Evolutionary conservation across 2,329 filamentous ascomycete genomes (phyloP).

Genomic region (Penicillium concentricum): DNA sequence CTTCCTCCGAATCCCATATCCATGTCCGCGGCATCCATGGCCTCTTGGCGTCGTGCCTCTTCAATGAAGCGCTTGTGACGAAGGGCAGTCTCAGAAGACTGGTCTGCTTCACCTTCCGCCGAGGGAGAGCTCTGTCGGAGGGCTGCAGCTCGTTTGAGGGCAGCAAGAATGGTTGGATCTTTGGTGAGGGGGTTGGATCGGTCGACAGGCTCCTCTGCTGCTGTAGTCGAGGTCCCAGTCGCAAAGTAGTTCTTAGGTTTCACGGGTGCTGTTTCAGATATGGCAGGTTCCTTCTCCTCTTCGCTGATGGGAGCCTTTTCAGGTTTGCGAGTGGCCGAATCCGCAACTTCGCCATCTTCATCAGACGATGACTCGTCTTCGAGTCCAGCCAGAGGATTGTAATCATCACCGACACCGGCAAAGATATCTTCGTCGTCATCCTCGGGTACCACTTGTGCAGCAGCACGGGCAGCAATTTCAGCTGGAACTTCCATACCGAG

Average conservation of each 20-base stretch:
- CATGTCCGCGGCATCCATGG: constrained; percentile 84
- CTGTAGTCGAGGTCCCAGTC: constrained; percentile 24
- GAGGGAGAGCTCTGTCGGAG: constrained; percentile 51
- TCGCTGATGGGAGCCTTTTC: constrained; percentile 8
- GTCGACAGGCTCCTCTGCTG: constrained; percentile 50
- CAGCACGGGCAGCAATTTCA: constrained; percentile 38
- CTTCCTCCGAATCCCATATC: constrained; percentile 93
- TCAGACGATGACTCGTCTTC: constrained; percentile 48
- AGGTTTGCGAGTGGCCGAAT: constrained; percentile 5
- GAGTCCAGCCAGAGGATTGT: constrained; percentile 58
- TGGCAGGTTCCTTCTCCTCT: constrained; percentile 9
- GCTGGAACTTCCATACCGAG: constrained; percentile 53
- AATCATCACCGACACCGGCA: constrained; percentile 58
- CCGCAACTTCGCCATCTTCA: constrained; percentile 38
- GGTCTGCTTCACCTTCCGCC: constrained; percentile 44
- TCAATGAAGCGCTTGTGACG: constrained; percentile 73
- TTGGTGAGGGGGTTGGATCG: constrained; percentile 51
- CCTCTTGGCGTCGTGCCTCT: constrained; percentile 55
- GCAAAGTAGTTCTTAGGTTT: constrained; percentile 51
- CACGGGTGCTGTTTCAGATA: constrained; percentile 6
- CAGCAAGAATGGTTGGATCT: constrained; percentile 78
- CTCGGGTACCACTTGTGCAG: constrained; percentile 29
- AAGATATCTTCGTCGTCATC: constrained; percentile 63
- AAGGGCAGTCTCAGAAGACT: constrained; percentile 63
- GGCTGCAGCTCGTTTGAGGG: constrained; percentile 78